phyloP scores from a whole-genome alignment of 495 filamentous ascomycete species.

The Acidomyces sp. region DNA sequence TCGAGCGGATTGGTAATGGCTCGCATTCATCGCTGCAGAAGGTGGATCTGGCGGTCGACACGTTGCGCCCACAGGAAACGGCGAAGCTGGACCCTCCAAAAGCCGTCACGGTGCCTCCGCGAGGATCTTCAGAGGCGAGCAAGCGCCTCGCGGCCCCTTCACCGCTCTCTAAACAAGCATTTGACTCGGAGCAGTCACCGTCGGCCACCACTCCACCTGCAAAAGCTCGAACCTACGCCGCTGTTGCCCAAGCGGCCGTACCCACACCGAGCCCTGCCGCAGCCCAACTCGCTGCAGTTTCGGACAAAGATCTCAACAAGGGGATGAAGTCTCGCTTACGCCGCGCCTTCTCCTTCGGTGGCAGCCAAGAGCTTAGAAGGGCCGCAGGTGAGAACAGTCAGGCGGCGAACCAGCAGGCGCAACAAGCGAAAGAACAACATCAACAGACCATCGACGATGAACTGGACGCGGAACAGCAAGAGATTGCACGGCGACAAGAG shows the following conservation, averaged over 20 bases:
- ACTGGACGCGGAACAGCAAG: slow-evolving; percentile 72
- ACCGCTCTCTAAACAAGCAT: slow-evolving; percentile 73
- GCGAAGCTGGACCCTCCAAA: slow-evolving; percentile 26
- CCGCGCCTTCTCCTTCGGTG: slow-evolving; percentile 93
- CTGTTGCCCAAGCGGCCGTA: slow-evolving; percentile 16
- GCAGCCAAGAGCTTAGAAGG: slow-evolving; percentile 79
- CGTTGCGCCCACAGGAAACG: slow-evolving; percentile 1
- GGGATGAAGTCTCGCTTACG: slow-evolving; percentile 83
- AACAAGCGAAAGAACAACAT: slow-evolving; percentile 49
- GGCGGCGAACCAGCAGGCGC: slow-evolving; percentile 40
- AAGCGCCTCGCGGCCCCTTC: slow-evolving; percentile 68
- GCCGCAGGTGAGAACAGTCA: slow-evolving; percentile 53
- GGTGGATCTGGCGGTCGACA: slow-evolving; percentile 3
- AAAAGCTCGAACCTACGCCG: slow-evolving; percentile 17
- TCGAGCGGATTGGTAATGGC: slow-evolving; percentile 31
- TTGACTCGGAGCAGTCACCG: slow-evolving; percentile 19
- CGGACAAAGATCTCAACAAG: slow-evolving; percentile 56
- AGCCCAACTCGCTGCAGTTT: slow-evolving; percentile 66
- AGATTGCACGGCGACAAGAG: slow-evolving; percentile 83
- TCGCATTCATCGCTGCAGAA: slow-evolving; percentile 44
- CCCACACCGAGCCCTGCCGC: slow-evolving; percentile 53
- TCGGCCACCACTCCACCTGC: slow-evolving; percentile 13
- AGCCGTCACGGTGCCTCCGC: slow-evolving; percentile 50
- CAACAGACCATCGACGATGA: slow-evolving; percentile 43
- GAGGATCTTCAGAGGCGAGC: slow-evolving; percentile 54